Percentiles rank a stretch among this genome's conserved stretches.
These are phyloP conservation scores for Fusarium subglutinans DNA, from an alignment of 2,329 filamentous ascomycete species.

Conservation along the genomic window DNA sequence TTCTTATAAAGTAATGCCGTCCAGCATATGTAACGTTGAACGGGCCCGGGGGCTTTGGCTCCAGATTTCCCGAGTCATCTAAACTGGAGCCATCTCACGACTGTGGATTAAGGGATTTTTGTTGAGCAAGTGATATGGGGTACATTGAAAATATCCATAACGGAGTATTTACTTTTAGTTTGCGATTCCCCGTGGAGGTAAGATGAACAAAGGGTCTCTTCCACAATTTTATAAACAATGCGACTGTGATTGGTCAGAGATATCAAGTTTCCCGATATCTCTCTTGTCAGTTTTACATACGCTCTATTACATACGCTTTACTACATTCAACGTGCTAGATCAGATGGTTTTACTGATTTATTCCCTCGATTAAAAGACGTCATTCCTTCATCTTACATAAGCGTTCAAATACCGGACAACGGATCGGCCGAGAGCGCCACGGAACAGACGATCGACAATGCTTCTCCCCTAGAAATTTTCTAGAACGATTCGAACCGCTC, in stretches of 20 bases:
- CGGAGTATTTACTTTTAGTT: background rate
- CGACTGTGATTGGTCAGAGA: background rate
- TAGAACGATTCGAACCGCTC: background rate
- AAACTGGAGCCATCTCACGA: background rate
- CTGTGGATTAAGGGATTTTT: background rate
- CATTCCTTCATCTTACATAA: background rate
- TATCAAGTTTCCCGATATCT: conserved; percentile 4
- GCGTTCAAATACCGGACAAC: background rate
- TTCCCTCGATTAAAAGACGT: background rate
- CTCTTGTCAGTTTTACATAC: background rate
- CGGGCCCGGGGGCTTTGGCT: background rate
- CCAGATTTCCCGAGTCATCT: background rate
- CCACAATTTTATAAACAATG: conserved; percentile 7
- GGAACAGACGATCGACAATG: background rate
- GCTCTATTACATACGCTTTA: background rate
- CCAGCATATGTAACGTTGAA: background rate
- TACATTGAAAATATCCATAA: background rate
- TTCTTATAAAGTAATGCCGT: background rate
- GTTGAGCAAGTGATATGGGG: conserved; percentile 4
- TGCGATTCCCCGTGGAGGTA: conserved; percentile 12
- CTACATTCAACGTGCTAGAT: background rate
- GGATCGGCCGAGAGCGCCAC: background rate
- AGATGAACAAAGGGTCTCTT: background rate
- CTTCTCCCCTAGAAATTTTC: conserved; percentile 6
- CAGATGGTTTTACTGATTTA: background rate